Conservation (phyloP, 2,329 filamentous ascomycete species). For the Pseudogymnoascus pannorum region DNA sequence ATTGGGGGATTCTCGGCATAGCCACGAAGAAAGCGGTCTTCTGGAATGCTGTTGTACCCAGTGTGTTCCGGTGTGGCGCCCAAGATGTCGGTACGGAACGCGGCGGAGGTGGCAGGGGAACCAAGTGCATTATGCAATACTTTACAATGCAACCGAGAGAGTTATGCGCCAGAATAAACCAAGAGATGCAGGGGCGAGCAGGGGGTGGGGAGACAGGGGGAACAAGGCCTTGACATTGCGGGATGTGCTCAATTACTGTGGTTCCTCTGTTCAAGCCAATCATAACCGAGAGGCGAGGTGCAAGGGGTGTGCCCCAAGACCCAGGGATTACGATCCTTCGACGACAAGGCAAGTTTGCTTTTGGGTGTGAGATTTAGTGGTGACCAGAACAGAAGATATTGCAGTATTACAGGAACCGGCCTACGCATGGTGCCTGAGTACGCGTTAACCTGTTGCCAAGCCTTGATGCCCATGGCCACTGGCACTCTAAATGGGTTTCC, state of each 20-base stretch:
- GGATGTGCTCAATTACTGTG: not conserved
- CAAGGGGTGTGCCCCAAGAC: not conserved
- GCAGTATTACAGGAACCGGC: not conserved
- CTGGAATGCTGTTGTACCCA: not conserved
- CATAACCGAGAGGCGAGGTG: not conserved
- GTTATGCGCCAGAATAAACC: not conserved
- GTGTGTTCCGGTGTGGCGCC: not conserved
- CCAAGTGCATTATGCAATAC: not conserved
- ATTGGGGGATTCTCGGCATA: not conserved
- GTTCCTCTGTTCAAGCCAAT: not conserved
- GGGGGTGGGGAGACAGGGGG: not conserved
- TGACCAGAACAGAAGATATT: not conserved
- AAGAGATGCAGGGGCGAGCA: not conserved
- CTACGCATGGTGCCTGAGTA: not conserved
- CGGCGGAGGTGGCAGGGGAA: not conserved
- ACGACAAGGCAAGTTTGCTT: not conserved
- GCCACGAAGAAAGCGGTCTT: not conserved
- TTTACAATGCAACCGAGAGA: not conserved
- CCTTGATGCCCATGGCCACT: not conserved
- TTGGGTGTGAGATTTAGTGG: not conserved
- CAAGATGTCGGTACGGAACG: not conserved
- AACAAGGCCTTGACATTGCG: not conserved
- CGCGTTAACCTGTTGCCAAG: not conserved
- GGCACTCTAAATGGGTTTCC: not conserved
- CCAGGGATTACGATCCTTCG: not conserved